These are phyloP conservation scores for Blakeslea trispora DNA, from an alignment of 371 early-diverging fungal species.

Conservation along the genomic window DNA sequence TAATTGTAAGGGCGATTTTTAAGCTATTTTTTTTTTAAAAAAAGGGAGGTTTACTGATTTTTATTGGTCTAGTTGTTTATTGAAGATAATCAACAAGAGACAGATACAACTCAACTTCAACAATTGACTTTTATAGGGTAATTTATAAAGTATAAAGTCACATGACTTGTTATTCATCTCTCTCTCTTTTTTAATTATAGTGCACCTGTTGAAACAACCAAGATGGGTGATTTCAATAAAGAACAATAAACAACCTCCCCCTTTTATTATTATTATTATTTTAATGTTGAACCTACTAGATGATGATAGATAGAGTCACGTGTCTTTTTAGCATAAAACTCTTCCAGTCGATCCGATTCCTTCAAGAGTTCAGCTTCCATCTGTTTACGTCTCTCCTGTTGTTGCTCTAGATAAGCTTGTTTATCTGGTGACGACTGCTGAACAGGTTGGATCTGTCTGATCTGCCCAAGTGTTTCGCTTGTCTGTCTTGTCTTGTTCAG, in stretches of 20 bases:
- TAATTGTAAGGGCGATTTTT: conserved; percentile 63
- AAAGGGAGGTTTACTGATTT: not conserved
- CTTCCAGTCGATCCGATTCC: conserved; percentile 24
- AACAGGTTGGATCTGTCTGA: conserved; percentile 2
- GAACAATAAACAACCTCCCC: too few species aligned
- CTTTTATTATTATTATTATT: too few species aligned
- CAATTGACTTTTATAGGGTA: conserved; percentile 77
- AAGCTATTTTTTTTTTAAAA: too few species aligned
- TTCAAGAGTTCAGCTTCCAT: conserved; percentile 9
- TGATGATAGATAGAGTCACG: conserved; percentile 23
- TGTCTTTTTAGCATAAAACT: conserved; percentile 26
- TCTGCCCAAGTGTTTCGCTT: not conserved
- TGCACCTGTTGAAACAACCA: conserved; percentile 38
- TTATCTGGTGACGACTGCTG: not conserved
- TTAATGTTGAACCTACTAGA: conserved; percentile 11
- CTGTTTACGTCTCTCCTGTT: conserved; percentile 5
- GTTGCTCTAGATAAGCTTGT: conserved; percentile 9
- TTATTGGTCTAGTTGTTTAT: conserved; percentile 71
- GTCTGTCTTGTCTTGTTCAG: not conserved
- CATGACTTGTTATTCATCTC: too few species aligned
- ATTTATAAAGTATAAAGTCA: too few species aligned
- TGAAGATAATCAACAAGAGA: conserved; percentile 79
- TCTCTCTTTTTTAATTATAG: conserved; percentile 2
- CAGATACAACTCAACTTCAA: conserved; percentile 79
- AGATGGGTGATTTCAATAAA: conserved; percentile 53